Conservation (phyloP, 2,329 filamentous ascomycete genomes). For the Pseudohalonectria lignicola region DNA sequence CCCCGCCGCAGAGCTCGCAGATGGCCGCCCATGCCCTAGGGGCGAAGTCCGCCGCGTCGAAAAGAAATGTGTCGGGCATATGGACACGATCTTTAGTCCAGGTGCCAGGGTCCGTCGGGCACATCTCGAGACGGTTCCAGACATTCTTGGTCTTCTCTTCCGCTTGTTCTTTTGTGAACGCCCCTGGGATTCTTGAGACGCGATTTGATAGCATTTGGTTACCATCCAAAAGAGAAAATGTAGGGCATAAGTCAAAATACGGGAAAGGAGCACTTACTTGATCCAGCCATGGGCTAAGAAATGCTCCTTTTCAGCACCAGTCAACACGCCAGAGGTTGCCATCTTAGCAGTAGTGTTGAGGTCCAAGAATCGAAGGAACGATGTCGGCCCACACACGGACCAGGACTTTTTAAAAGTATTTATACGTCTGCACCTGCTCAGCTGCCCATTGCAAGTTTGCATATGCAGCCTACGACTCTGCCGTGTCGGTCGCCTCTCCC, state of each 20-base stretch:
- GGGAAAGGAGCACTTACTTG: conserved; percentile 15
- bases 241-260: too few species aligned
- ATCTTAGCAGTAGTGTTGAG: too few species aligned
- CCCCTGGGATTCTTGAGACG: conserved; percentile 19
- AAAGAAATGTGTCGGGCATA: conserved; percentile 42
- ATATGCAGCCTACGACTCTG: too few species aligned
- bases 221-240: too few species aligned
- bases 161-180: conserved; percentile 27
- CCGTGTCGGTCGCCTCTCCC: too few species aligned
- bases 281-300: conserved; percentile 28
- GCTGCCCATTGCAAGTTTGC: too few species aligned
- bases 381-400: too few species aligned
- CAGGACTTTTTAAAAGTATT: too few species aligned
- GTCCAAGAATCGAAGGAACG: too few species aligned
- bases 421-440: too few species aligned
- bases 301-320: conserved; percentile 26
- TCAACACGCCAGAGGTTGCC: conserved; percentile 14
- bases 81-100: conserved; percentile 52
- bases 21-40: conserved; percentile 58
- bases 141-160: conserved; percentile 28
- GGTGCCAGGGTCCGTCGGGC: conserved; percentile 50
- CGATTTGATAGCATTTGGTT: background rate
- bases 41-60: conserved; percentile 43
- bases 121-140: conserved; percentile 57
- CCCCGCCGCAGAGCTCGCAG: conserved; percentile 54